phyloP scores from a whole-genome alignment of 2,329 filamentous ascomycete genomes.

The Amesomyces nigricolor region DNA sequence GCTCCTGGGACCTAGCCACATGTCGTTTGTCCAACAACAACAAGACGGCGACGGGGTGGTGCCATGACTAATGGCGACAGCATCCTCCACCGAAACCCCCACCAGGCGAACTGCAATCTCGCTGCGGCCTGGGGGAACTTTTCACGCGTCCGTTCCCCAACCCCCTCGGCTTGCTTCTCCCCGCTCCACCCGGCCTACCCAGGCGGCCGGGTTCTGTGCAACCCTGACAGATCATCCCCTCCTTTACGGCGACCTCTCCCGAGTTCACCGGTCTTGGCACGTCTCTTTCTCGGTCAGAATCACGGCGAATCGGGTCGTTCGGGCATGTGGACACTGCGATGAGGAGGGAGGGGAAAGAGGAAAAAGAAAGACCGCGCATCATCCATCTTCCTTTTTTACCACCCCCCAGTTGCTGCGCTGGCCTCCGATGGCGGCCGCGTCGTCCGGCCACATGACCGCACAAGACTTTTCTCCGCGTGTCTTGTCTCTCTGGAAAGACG shows the following conservation, averaged over 20 bases:
- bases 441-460: background rate
- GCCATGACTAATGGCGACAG: conserved; percentile 3
- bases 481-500: no score
- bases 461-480: background rate
- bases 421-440: background rate
- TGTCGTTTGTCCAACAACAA: background rate
- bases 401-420: background rate
- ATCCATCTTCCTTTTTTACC: background rate
- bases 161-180: background rate
- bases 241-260: conserved; percentile 15
- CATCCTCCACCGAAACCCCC: background rate
- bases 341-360: background rate
- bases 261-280: conserved; percentile 12
- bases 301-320: conserved; percentile 1
- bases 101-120: conserved; percentile 1
- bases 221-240: conserved; percentile 19
- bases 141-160: background rate
- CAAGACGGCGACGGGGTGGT: background rate
- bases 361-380: background rate
- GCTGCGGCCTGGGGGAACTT: background rate
- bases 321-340: background rate
- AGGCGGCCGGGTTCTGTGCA: conserved; percentile 21
- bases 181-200: conserved; percentile 9
- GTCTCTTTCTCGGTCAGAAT: background rate
- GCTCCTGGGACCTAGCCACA: background rate